Evolutionary conservation across 1,139 yeast genomes (phyloP), one percentile per base, ranked within the genome.

Genomic region (Taphrina confusa): DNA sequence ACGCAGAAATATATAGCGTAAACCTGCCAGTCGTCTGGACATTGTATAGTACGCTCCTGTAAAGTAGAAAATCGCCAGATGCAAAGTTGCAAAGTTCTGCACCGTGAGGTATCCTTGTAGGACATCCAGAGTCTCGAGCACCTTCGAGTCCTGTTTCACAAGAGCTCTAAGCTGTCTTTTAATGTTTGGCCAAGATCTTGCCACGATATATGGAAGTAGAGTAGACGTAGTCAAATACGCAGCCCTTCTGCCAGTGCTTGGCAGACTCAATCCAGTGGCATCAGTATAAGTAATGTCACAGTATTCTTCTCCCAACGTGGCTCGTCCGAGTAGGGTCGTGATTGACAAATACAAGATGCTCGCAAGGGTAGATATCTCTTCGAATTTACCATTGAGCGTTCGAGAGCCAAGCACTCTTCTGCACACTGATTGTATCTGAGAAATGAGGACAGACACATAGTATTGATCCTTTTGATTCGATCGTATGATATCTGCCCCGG

Each of bases 221-320:
- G 67, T 47, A 23, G 52, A 66, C n/a, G 70, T 62, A 12, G 69
- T 51, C 12, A 74, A 73, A 59, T 64, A 74, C 5, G 70, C 72
- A 1, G 67, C 66, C 18, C 74, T 65, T 39, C 73, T 63, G 42
- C 60, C n/a, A 2, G 75, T 31, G 40, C 72, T 75, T 1, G 88
- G 86, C n/a, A 85, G 71, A 28, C 74, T 68, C 67, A 75, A 0
- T 84, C 88, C 57, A 72, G 73, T 62, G 78, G 76, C 62, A 71
- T 71, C 78, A 4, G 87, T 87, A 68, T 89, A 88, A 18, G 85
- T 75, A 62, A 91, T 75, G 72, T 91, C 96, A 16, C 91, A 92
- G 71, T 91, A 91, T 72, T 92, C 97, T 70, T 91, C 97, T 0
- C 98, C 98, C 33, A 91, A 74, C 0, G 97, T 91, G 61, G 94